Evolutionary conservation across 106 monocot genomes (phyloP).

Genomic region (Apostasia ramifera): DNA sequence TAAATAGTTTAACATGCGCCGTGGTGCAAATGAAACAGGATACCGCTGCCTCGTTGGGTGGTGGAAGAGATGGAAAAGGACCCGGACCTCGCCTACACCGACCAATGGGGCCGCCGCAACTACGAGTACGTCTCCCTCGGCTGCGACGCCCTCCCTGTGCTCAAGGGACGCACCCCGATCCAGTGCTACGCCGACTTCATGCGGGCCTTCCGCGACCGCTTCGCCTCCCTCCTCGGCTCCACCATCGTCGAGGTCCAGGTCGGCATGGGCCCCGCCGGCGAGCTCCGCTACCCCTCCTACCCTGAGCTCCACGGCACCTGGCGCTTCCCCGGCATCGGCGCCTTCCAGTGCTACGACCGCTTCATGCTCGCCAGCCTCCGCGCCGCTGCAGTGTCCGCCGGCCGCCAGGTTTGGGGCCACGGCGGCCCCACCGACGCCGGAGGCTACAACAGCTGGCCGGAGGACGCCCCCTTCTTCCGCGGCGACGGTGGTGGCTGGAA

Average conservation of each 20-base stretch:
- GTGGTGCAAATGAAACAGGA: conserved; percentile 16
- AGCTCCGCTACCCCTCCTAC: conserved; percentile 85
- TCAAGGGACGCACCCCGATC: conserved; percentile 71
- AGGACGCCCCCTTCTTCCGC: conserved; percentile 78
- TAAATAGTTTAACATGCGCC: not conserved
- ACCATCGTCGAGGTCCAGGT: conserved; percentile 90
- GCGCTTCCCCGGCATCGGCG: conserved; percentile 87
- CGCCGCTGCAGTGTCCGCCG: conserved; percentile 56
- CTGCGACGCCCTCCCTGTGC: conserved; percentile 70
- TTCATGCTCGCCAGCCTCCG: conserved; percentile 66
- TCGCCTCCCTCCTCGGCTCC: conserved; percentile 48
- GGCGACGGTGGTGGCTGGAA: conserved; percentile 77
- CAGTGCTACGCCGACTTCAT: conserved; percentile 93
- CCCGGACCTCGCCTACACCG: conserved; percentile 58
- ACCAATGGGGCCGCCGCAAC: conserved; percentile 78
- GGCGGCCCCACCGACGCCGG: conserved; percentile 71
- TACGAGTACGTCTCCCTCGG: conserved; percentile 89
- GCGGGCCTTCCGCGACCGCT: conserved; percentile 81
- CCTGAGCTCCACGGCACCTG: conserved; percentile 76
- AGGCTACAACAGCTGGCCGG: conserved; percentile 81
- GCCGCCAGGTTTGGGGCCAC: conserved; percentile 76
- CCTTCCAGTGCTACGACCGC: conserved; percentile 90
- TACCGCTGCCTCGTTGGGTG: conserved; percentile 70
- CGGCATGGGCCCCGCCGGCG: conserved; percentile 93
- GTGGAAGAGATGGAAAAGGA: conserved; percentile 64